Percentiles rank a stretch among this genome's conserved stretches.
Conservation (phyloP, 2,329 filamentous ascomycete genomes). For the Huntiella abstrusa region DNA sequence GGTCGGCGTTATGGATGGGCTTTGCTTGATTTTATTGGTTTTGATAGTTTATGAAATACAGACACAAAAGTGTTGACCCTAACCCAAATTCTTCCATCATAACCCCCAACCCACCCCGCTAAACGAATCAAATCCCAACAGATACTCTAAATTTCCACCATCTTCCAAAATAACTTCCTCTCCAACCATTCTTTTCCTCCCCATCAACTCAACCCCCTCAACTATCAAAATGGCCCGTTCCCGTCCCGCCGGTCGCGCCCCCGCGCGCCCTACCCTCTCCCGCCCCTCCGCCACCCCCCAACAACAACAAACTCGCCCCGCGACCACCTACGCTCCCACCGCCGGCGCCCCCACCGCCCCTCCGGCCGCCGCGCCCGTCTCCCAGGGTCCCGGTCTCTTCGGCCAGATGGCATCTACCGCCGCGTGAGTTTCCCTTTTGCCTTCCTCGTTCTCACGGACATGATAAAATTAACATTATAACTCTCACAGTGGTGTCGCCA, state of each 20-base stretch:
- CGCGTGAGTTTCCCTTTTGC: slow-evolving; percentile 53
- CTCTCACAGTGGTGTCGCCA: slow-evolving; percentile 65
- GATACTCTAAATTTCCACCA: neutral
- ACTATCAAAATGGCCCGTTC: slow-evolving; percentile 53
- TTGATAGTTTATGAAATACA: neutral
- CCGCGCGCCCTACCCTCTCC: slow-evolving; percentile 43
- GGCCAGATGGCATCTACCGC: slow-evolving; percentile 96
- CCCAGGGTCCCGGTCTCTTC: slow-evolving; percentile 66
- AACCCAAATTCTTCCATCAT: neutral
- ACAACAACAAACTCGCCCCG: slow-evolving; percentile 47
- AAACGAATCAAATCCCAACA: neutral
- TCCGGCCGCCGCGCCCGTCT: slow-evolving; percentile 27
- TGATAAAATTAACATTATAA: neutral
- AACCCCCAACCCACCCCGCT: neutral
- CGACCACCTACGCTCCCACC: slow-evolving; percentile 40
- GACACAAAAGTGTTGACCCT: neutral
- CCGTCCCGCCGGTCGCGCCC: slow-evolving; percentile 45
- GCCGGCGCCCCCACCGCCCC: slow-evolving; percentile 28
- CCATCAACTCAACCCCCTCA: slow-evolving; percentile 5
- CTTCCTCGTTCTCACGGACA: neutral
- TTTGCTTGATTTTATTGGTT: neutral
- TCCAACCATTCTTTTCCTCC: slow-evolving; percentile 8
- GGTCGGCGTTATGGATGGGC: neutral
- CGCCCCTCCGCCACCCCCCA: slow-evolving; percentile 32
- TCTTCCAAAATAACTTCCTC: neutral